Percentiles rank a stretch among this genome's conserved stretches.
phyloP scores from a whole-genome alignment of 2,329 filamentous ascomycete genomes.

The Fusarium fujikuroi region DNA sequence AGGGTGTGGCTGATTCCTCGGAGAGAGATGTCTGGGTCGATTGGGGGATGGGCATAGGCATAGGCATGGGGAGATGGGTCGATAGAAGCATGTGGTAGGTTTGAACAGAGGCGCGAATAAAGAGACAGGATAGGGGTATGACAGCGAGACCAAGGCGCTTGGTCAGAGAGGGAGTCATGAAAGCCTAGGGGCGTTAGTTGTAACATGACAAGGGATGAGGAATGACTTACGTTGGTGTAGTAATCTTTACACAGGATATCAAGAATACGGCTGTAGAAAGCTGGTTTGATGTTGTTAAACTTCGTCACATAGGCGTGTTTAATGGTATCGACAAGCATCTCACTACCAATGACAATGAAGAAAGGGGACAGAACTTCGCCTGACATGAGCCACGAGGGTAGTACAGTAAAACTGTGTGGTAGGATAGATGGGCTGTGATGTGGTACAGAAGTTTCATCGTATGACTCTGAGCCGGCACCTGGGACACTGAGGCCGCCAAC shows the following conservation, averaged over 20 bases:
- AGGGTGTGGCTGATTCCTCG: slow-evolving; percentile 69
- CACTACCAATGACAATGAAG: slow-evolving; percentile 90
- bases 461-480: slow-evolving; percentile 61
- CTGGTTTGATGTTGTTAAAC: slow-evolving; percentile 96
- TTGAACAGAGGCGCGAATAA: slow-evolving; percentile 93
- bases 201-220: background rate
- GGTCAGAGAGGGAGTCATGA: slow-evolving; percentile 88
- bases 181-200: slow-evolving; percentile 67
- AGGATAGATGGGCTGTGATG: slow-evolving; percentile 78
- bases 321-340: slow-evolving; percentile 96
- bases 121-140: slow-evolving; percentile 91
- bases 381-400: slow-evolving; percentile 80
- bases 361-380: slow-evolving; percentile 94
- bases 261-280: slow-evolving; percentile 87
- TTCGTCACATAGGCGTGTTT: slow-evolving; percentile 99
- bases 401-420: slow-evolving; percentile 88
- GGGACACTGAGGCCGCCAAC: slow-evolving; percentile 82
- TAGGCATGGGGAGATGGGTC: slow-evolving; percentile 81
- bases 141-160: slow-evolving; percentile 90
- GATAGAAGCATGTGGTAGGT: slow-evolving; percentile 99
- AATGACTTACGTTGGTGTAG: slow-evolving; percentile 83
- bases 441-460: slow-evolving; percentile 65
- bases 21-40: slow-evolving; percentile 73
- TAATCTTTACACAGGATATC: slow-evolving; percentile 98
- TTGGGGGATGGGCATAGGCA: slow-evolving; percentile 73